A percentile compares a stretch with the other conserved stretches of the same genome.
These are phyloP conservation scores for Bacidia rubella DNA, from an alignment of 495 filamentous ascomycete species.

Conservation along the genomic window DNA sequence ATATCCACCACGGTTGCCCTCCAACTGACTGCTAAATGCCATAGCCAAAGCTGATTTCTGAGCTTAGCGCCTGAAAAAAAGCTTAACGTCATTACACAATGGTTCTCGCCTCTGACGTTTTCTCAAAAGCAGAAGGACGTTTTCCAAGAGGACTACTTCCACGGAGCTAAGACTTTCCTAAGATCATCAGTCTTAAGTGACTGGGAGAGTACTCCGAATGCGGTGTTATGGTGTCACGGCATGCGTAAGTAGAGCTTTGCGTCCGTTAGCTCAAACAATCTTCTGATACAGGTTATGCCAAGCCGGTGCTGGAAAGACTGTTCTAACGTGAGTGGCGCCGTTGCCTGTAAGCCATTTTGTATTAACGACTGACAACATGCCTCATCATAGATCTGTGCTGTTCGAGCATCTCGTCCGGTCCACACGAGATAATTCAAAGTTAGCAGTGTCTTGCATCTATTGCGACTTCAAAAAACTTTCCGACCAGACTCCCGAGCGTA, in stretches of 20 bases:
- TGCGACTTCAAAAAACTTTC: constrained; percentile 5
- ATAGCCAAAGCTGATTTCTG: no score
- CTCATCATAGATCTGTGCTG: no score
- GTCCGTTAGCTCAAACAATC: neutral
- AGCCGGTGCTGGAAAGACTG: constrained; percentile 7
- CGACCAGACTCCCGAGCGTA: constrained; percentile 2
- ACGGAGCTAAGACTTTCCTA: neutral
- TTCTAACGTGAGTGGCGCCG: constrained; percentile 3
- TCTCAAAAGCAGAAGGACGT: neutral
- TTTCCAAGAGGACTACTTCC: neutral
- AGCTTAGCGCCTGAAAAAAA: no score
- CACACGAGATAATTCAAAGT: neutral
- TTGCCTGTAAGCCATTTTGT: neutral
- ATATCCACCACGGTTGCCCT: no score
- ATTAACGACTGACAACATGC: no score
- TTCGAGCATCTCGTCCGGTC: no score
- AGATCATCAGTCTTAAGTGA: neutral
- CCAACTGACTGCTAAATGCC: no score
- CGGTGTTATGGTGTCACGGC: constrained; percentile 4
- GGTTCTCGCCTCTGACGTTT: neutral
- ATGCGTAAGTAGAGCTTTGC: neutral
- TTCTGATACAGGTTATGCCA: neutral
- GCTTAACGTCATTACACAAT: neutral
- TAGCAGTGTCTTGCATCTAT: constrained; percentile 2
- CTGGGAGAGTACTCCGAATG: neutral